These are phyloP conservation scores for Stygiomarasmius scandens DNA, from an alignment of 1,284 basidiomycete genomes.

Conservation along the genomic window DNA sequence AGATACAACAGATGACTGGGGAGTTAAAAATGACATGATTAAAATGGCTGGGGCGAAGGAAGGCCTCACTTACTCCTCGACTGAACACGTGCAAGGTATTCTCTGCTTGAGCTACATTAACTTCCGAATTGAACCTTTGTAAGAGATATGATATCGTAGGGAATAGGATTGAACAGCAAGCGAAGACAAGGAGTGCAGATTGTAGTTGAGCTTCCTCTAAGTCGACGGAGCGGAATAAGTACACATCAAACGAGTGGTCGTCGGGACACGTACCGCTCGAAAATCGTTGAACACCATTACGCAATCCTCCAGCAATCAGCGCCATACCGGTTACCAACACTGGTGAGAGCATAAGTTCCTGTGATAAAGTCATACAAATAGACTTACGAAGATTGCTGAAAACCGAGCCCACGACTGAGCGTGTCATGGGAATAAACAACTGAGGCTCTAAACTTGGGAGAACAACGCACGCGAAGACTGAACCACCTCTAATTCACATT, in stretches of 20 bases:
- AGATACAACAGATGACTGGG: background rate
- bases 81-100: background rate
- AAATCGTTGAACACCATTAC: slow-evolving; percentile 3
- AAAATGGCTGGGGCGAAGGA: background rate
- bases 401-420: slow-evolving; percentile 10
- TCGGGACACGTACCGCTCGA: slow-evolving; percentile 3
- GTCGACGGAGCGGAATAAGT: background rate
- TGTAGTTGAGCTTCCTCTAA: slow-evolving; percentile 8
- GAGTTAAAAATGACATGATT: background rate
- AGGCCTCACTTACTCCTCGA: background rate
- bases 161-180: slow-evolving; percentile 4
- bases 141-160: slow-evolving; percentile 7
- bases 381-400: slow-evolving; percentile 6
- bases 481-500: slow-evolving; percentile 8
- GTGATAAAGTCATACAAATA: background rate
- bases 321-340: slow-evolving; percentile 9
- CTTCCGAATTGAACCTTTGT: background rate
- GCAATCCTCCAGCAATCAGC: slow-evolving; percentile 2
- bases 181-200: slow-evolving; percentile 4
- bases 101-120: background rate
- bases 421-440: background rate
- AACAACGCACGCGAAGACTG: slow-evolving; percentile 9
- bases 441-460: background rate
- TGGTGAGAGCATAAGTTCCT: background rate
- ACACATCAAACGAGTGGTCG: background rate